Base-by-base conservation (phyloP, 495 filamentous ascomycete genomes). In the Rusavskia elegans region DNA sequence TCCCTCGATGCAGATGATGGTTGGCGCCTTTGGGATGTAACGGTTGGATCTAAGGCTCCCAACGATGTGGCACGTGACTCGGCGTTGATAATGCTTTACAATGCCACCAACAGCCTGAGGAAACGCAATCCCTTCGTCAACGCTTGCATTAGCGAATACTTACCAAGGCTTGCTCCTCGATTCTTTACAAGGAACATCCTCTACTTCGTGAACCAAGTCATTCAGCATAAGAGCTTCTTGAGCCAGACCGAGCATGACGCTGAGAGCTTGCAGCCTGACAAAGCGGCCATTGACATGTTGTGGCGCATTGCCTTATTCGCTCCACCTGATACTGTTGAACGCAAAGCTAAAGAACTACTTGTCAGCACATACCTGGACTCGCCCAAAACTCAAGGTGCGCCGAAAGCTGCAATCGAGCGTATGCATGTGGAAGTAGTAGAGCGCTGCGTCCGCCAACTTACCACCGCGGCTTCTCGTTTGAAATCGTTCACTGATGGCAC, bases 261-360 rank as follows among this genome's bases (percentile, higher is more conserved):
- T 8, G 16, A 13, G 14, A 46, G 14, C 44, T 46, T 11, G 23
- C 23, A 23, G 14, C 14, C 21, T 10, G 70, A n/a, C 64, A 71
- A 57, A 63, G 69, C 75, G 17, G 84, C 82, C 9, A 72, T 85
- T 48, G 85, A 92, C 49, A 74, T 86, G 40, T 70, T 96, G 45
- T 97, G 90, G 90, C 78, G 76, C 16, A 80, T 95, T 59, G 80
- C 90, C 17, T 61, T 95, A 45, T 80, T 74, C 19, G 81, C 85
- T 13, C 80, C 79, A 3, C 68, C 73, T n/a, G 73, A 76, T 42
- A 81, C 77, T 0, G 81, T 93, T 45, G 87, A 87, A 55, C 66
- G 72, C 5, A 66, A 74, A 42, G 82, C 84, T 3, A 89, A 83
- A 23, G 68, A 70, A 35, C 75, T 78, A 19, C 76, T 95, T 9